Conservation (phyloP, 2,329 filamentous ascomycete genomes). For the Aspergillus fructus region DNA sequence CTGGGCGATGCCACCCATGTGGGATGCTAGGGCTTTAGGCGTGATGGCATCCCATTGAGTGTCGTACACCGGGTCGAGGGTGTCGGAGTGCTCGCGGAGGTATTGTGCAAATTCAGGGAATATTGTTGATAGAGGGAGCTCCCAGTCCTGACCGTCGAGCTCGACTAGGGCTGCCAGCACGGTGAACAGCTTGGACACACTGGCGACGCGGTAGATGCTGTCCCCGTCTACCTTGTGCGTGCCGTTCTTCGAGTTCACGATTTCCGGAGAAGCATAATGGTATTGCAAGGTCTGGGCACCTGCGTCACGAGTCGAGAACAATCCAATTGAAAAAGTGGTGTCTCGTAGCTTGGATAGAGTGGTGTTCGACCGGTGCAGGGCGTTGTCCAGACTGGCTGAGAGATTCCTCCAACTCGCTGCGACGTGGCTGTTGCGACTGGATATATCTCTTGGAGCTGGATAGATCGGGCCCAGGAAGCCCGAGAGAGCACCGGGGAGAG, state of each 20-base stretch:
- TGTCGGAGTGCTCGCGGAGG: conserved; percentile 20
- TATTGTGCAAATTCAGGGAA: conserved; percentile 39
- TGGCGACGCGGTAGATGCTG: conserved; percentile 46
- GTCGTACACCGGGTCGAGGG: conserved; percentile 30
- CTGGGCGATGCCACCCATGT: conserved; percentile 46
- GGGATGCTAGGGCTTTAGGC: conserved; percentile 45
- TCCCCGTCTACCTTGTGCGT: conserved; percentile 41
- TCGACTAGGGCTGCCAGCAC: conserved; percentile 40
- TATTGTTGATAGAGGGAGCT: conserved; percentile 49
- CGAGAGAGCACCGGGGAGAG: conserved; percentile 6
- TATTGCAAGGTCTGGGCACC: conserved; percentile 33
- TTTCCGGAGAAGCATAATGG: conserved; percentile 35
- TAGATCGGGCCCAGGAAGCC: conserved; percentile 33
- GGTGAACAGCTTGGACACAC: conserved; percentile 41
- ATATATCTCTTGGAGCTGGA: conserved; percentile 36
- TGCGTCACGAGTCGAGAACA: conserved; percentile 41
- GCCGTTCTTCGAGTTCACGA: conserved; percentile 30
- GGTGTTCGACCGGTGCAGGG: conserved; percentile 16
- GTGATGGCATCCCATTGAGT: conserved; percentile 52
- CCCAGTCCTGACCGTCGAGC: conserved; percentile 36
- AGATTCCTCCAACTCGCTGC: conserved; percentile 35
- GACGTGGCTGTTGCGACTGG: conserved; percentile 33
- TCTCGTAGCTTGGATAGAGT: conserved; percentile 24
- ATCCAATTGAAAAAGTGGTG: conserved; percentile 41
- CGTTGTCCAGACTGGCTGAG: conserved; percentile 23